Evolutionary conservation across 2,329 filamentous ascomycete species (phyloP).

Genomic region (Trichoderma breve): DNA sequence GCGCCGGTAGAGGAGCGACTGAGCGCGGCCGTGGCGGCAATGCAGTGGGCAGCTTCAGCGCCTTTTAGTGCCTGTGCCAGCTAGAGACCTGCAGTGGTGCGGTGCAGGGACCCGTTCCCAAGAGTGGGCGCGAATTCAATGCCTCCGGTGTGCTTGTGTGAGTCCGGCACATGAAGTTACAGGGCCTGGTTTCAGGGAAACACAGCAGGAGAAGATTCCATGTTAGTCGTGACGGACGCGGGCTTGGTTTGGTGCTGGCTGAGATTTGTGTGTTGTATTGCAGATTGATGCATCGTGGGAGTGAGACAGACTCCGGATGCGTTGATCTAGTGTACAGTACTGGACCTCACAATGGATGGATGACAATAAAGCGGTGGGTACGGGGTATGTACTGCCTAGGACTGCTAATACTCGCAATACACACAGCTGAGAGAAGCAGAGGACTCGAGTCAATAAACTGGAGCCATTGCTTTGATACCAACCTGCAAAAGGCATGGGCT

Average conservation of each 20-base stretch:
- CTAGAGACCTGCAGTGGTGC: constrained; percentile 4
- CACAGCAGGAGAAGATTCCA: not conserved
- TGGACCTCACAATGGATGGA: not conserved
- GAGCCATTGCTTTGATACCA: not conserved
- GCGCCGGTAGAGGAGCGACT: constrained; percentile 3
- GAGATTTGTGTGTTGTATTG: not conserved
- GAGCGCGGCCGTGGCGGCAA: constrained; percentile 11
- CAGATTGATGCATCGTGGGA: not conserved
- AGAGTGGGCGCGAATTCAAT: constrained; percentile 6
- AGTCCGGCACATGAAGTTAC: not conserved
- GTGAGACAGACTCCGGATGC: not conserved
- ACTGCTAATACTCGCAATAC: not conserved
- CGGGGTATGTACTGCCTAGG: not conserved
- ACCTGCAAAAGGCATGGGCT: not conserved
- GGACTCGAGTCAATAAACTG: constrained; percentile 14
- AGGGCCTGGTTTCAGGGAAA: constrained; percentile 16
- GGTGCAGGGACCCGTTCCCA: constrained; percentile 17
- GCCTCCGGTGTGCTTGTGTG: not conserved
- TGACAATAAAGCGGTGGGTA: not conserved
- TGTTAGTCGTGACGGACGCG: not conserved
- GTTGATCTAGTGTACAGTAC: not conserved
- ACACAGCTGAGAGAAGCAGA: not conserved
- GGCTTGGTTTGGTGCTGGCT: not conserved
- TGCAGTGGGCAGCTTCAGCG: constrained; percentile 8
- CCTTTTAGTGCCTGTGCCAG: not conserved